Conservation (phyloP, 768 basidiomycete genomes). For the Boletus coccyginus region DNA sequence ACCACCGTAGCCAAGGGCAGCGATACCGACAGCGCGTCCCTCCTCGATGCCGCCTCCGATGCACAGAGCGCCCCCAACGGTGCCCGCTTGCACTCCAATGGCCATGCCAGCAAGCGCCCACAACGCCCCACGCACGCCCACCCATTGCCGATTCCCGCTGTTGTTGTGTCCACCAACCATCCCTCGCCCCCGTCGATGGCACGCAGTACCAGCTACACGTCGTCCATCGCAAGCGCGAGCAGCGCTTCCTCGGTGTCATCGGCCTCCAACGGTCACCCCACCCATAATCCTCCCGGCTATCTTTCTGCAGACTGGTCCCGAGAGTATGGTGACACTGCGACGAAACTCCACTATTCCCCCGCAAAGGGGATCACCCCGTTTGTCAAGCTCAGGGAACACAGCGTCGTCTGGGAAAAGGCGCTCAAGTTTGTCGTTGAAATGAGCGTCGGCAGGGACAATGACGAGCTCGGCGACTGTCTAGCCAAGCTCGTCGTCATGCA, state of each 20-base stretch:
- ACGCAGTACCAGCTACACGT: constrained; percentile 22
- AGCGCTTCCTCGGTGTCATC: constrained; percentile 23
- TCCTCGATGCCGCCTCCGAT: constrained; percentile 27
- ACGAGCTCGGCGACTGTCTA: constrained; percentile 48
- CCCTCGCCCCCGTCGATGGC: constrained; percentile 1
- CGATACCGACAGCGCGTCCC: constrained; percentile 25
- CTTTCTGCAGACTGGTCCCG: constrained; percentile 30
- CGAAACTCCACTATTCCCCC: constrained; percentile 27
- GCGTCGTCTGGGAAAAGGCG: constrained; percentile 57
- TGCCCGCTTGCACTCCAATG: constrained; percentile 21
- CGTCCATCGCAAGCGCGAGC: constrained; percentile 20
- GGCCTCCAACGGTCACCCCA: constrained; percentile 3
- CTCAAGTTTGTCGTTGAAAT: constrained; percentile 58
- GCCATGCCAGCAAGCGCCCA: constrained; percentile 1
- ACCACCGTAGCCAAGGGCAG: constrained; percentile 9
- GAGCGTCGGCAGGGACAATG: constrained; percentile 53
- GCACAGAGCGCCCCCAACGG: constrained; percentile 28
- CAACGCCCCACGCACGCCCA: background rate
- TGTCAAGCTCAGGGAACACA: constrained; percentile 60
- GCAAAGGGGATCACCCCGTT: constrained; percentile 63
- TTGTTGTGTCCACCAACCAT: constrained; percentile 27
- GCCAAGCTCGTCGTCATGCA: constrained; percentile 67
- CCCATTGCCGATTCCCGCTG: constrained; percentile 21
- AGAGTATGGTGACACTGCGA: background rate
- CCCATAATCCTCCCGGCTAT: constrained; percentile 11